Conservation (phyloP, 2,329 filamentous ascomycete species). For the Alternaria triticina region DNA sequence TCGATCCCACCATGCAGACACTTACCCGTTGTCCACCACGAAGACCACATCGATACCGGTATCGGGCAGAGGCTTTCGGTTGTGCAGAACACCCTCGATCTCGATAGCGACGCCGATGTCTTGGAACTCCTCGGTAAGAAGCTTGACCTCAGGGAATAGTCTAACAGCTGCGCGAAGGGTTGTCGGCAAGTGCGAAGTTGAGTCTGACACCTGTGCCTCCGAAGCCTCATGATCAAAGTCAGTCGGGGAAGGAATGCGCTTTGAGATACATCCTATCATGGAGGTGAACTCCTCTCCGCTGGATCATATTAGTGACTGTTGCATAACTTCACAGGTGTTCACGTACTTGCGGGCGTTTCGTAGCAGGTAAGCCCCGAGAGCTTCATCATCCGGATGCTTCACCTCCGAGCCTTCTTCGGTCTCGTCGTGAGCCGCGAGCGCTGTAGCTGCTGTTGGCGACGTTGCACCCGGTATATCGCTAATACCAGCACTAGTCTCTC, state of each 20-base stretch:
- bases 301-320: not conserved
- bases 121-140: constrained; percentile 26
- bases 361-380: constrained; percentile 19
- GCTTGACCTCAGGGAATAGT: constrained; percentile 27
- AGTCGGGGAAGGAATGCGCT: constrained; percentile 24
- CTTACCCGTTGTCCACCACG: constrained; percentile 49
- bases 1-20: not conserved
- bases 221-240: constrained; percentile 12
- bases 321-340: not conserved
- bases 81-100: constrained; percentile 36
- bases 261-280: constrained; percentile 19
- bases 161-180: constrained; percentile 30
- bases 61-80: constrained; percentile 21
- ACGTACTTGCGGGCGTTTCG: constrained; percentile 26
- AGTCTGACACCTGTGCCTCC: not conserved
- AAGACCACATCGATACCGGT: constrained; percentile 42
- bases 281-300: constrained; percentile 23
- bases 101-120: constrained; percentile 42
- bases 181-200: constrained; percentile 13
- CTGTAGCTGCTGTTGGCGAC: not conserved
- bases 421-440: constrained; percentile 1
- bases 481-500: constrained; percentile 16
- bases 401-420: not conserved
- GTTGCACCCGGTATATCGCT: constrained; percentile 4
- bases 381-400: constrained; percentile 11